Evolutionary conservation across 1,139 yeast species (phyloP).

Genomic region (Zygoascus sp.): DNA sequence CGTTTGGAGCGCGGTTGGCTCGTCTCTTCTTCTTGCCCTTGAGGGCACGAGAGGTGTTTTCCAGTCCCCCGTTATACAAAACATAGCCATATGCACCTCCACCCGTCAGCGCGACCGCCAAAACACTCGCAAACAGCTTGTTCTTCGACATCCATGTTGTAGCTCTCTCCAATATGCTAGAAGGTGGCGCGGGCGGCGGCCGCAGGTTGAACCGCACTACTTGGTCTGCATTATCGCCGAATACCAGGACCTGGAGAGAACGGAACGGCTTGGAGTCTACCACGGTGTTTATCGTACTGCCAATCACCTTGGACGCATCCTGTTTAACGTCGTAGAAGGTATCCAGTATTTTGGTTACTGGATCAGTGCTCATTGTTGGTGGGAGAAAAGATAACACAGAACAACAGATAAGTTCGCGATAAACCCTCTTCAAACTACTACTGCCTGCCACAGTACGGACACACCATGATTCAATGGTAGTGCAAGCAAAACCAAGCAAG

Average conservation of each 20-base stretch:
- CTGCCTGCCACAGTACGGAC: neutral
- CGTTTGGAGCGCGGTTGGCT: conserved; percentile 60
- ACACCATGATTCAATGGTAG: neutral
- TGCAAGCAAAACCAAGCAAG: neutral
- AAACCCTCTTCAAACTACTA: neutral
- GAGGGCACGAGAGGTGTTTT: conserved; percentile 11
- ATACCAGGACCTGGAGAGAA: conserved; percentile 18
- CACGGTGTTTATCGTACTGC: conserved; percentile 23
- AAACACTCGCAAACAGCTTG: conserved; percentile 25
- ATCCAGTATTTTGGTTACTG: conserved; percentile 27
- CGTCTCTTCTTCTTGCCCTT: conserved; percentile 38
- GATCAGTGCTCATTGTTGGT: conserved; percentile 21
- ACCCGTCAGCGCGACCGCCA: conserved; percentile 25
- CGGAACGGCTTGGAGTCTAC: conserved; percentile 22
- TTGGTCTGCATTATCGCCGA: conserved; percentile 12
- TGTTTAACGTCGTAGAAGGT: conserved; percentile 23
- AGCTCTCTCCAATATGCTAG: conserved; percentile 22
- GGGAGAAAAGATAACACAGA: conserved; percentile 2
- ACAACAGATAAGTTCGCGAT: neutral
- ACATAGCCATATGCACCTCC: conserved; percentile 24
- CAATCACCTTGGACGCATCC: conserved; percentile 24
- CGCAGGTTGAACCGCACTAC: conserved; percentile 11
- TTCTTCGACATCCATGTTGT: conserved; percentile 29
- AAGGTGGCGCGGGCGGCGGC: conserved; percentile 30
- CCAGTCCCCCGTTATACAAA: conserved; percentile 5